Evolutionary conservation across 2,329 filamentous ascomycete species (phyloP).

Genomic region (Phialocephala subalpina): DNA sequence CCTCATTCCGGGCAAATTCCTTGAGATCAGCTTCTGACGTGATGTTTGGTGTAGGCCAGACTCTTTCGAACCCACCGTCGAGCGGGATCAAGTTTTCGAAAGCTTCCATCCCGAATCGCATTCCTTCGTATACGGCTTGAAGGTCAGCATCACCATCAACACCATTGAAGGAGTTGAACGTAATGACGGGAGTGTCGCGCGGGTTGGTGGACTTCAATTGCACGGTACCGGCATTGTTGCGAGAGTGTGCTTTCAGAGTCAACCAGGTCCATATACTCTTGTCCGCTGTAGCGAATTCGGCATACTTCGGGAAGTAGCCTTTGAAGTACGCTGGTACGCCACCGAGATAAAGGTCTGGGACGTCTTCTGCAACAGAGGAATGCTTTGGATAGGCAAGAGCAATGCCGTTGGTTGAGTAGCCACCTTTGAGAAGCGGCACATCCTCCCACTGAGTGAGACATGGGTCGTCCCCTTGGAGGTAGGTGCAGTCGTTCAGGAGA

Average conservation of each 20-base stretch:
- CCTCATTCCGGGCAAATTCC: slow-evolving; percentile 55
- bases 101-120: slow-evolving; percentile 34
- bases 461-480: slow-evolving; percentile 30
- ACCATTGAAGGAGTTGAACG: slow-evolving; percentile 63
- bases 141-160: slow-evolving; percentile 28
- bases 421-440: background rate
- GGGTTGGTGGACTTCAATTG: slow-evolving; percentile 67
- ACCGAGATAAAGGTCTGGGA: background rate
- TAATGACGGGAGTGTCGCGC: slow-evolving; percentile 67
- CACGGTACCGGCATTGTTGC: slow-evolving; percentile 67
- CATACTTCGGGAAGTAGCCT: slow-evolving; percentile 59
- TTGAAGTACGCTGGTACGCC: slow-evolving; percentile 47
- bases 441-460: slow-evolving; percentile 45
- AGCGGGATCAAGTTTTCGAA: slow-evolving; percentile 51
- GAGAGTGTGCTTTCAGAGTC: slow-evolving; percentile 38
- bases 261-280: slow-evolving; percentile 10
- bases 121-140: slow-evolving; percentile 50
- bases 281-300: slow-evolving; percentile 9
- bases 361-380: background rate
- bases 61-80: slow-evolving; percentile 51
- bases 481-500: slow-evolving; percentile 36
- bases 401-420: background rate
- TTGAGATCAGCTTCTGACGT: slow-evolving; percentile 32
- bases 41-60: slow-evolving; percentile 37
- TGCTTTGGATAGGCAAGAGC: background rate